These are phyloP conservation scores for Chaetothyriales sp. DNA, from an alignment of 2,329 filamentous ascomycete genomes.

Conservation along the genomic window DNA sequence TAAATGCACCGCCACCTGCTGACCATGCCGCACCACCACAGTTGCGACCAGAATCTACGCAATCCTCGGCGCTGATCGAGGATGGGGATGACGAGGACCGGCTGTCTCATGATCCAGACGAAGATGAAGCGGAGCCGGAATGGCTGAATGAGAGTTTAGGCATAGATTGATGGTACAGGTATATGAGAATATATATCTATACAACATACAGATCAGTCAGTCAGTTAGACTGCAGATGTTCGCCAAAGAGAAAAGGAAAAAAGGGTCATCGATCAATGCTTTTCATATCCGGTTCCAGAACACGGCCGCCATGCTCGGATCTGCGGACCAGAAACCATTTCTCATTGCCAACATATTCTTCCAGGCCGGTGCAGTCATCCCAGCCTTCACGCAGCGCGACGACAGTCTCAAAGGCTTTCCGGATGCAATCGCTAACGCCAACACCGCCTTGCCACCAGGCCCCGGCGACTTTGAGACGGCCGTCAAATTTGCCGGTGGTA, in stretches of 20 bases:
- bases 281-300: background rate
- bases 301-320: background rate
- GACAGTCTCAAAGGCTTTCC: conserved; percentile 42
- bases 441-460: conserved; percentile 37
- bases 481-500: conserved; percentile 37
- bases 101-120: conserved; percentile 49
- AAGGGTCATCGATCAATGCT: background rate
- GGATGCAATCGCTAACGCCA: conserved; percentile 43
- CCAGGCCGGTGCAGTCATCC: conserved; percentile 7
- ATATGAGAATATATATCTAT: background rate
- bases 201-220: background rate
- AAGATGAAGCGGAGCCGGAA: conserved; percentile 52
- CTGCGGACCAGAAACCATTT: conserved; percentile 5
- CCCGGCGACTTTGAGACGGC: conserved; percentile 50
- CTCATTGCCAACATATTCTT: conserved; percentile 3
- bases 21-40: too few species aligned
- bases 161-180: background rate
- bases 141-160: conserved; percentile 36
- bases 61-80: background rate
- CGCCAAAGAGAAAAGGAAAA: too few species aligned
- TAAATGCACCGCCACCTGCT: background rate
- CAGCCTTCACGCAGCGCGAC: conserved; percentile 13
- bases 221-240: too few species aligned
- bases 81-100: conserved; percentile 28
- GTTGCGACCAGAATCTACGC: background rate